Evolutionary conservation across 441 rosid genomes (phyloP).

Genomic region (Brassica balearica): DNA sequence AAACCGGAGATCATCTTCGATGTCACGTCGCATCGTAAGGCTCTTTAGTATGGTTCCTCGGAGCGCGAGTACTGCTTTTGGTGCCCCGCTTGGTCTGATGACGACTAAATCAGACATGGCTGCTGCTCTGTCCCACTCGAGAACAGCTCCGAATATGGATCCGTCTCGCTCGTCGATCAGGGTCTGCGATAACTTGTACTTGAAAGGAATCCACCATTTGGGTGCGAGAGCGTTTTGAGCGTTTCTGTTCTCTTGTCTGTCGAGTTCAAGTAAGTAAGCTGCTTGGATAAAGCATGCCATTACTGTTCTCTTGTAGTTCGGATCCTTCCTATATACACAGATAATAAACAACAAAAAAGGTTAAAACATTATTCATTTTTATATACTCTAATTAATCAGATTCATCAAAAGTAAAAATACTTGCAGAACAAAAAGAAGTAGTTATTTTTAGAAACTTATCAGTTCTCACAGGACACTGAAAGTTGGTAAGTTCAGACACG

Average conservation of each 20-base stretch:
- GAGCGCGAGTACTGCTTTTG: conserved; percentile 78
- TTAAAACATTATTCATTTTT: neutral
- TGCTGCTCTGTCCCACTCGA: conserved; percentile 91
- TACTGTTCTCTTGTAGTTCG: conserved; percentile 85
- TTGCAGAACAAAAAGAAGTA: neutral
- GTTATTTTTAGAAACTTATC: neutral
- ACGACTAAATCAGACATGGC: conserved; percentile 77
- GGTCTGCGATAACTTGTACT: conserved; percentile 72
- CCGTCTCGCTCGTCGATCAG: conserved; percentile 83
- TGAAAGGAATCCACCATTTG: conserved; percentile 93
- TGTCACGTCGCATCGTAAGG: conserved; percentile 77
- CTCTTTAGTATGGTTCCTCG: conserved; percentile 88
- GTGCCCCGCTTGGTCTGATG: conserved; percentile 90
- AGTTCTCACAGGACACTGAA: conserved; percentile 6
- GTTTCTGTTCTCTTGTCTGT: conserved; percentile 81
- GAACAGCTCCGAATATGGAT: conserved; percentile 83
- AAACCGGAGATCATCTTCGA: conserved; percentile 93
- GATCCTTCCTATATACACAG: conserved; percentile 65
- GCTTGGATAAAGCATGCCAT: conserved; percentile 94
- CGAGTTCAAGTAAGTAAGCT: conserved; percentile 87
- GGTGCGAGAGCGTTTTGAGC: conserved; percentile 79
- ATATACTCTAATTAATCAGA: neutral
- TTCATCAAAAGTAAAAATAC: neutral
- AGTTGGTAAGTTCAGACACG: conserved; percentile 11
- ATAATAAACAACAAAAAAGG: conserved; percentile 13